Conservation (phyloP, 1,139 yeast species). For the Kodamaea sp. region DNA sequence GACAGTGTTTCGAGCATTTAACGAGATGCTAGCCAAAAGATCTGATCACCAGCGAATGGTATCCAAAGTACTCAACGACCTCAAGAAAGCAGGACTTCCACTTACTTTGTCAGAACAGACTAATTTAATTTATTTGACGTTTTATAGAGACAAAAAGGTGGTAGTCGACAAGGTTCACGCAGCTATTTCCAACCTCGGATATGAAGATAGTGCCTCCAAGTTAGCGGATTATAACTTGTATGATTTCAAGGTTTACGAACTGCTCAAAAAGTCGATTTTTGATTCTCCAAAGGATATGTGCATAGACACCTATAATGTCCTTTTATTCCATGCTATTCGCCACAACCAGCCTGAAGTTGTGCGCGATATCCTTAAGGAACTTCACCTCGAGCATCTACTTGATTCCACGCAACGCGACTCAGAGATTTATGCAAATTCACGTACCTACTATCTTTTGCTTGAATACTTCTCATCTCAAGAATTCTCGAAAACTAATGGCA, state of each 20-base stretch:
- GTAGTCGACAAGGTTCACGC: slow-evolving; percentile 16
- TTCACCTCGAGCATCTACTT: not conserved
- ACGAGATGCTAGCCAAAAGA: slow-evolving; percentile 22
- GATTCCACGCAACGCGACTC: not conserved
- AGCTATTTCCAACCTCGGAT: not conserved
- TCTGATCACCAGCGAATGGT: slow-evolving; percentile 22
- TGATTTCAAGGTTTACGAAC: slow-evolving; percentile 21
- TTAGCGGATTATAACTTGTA: slow-evolving; percentile 16
- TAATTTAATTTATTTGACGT: slow-evolving; percentile 28
- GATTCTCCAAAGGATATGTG: not conserved
- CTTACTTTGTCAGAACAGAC: slow-evolving; percentile 34
- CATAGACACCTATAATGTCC: slow-evolving; percentile 21
- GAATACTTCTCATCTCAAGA: slow-evolving; percentile 4
- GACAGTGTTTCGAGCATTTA: slow-evolving; percentile 11
- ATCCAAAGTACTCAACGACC: slow-evolving; percentile 28
- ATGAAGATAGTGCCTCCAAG: not conserved
- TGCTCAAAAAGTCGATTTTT: slow-evolving; percentile 11
- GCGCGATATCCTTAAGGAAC: slow-evolving; percentile 13
- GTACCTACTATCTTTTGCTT: slow-evolving; percentile 10
- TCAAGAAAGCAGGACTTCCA: slow-evolving; percentile 26
- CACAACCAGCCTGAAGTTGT: slow-evolving; percentile 19
- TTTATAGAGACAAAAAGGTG: slow-evolving; percentile 31
- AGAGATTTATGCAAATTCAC: slow-evolving; percentile 4
- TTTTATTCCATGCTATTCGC: slow-evolving; percentile 29
- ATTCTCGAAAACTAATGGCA: not conserved